Evolutionary conservation across 371 early-diverging fungal genomes (phyloP), one percentile per base, ranked within the genome.

Genomic region (Apophysomyces elegans): DNA sequence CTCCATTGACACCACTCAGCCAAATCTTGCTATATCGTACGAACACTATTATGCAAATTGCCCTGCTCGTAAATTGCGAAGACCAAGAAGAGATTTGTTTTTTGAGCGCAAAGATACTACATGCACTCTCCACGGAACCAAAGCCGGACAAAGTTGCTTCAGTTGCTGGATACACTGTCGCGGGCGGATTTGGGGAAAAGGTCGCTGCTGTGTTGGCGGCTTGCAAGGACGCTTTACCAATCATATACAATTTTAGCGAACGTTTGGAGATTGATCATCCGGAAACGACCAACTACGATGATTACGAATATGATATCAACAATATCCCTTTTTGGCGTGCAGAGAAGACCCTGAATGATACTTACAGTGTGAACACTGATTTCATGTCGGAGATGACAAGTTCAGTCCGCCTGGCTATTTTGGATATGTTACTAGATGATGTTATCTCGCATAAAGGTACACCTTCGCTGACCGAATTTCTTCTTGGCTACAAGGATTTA

Each of bases 391-490:
- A 66, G 14, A 50, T 73, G 54, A 58, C 63, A 32, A 66, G 84
- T 11, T 80, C 87, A 4, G 83, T 93, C 8, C 88, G 92, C 7
- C 77, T 91, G 35, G 91, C 91, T 4, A 87, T 94, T 37, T 67
- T 93, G 50, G 89, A 93, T 50, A 66, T 94, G 61, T 73, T 94
- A 26, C 61, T 93, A 5, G 74, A 84, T 35, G 94, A 91, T 72
- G 61, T 91, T 18, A 67, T 69, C 5, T 61, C 70, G 5, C 65
- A 73, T 5, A 67, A 70, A 38, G 67, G 74, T 6, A 70, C 82
- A n/a, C 93, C 95, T 0, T 89, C 91, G 0, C 73, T 96, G 21
- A 85, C 94, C 2, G 96, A 97, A 69, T 95, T 93, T 62, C 74
- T 97, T 44, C 79, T 98, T 2, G 97, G 98, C 4, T 79, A 50